phyloP scores from a whole-genome alignment of 768 basidiomycete species.

The Daedaleopsis nitida region DNA sequence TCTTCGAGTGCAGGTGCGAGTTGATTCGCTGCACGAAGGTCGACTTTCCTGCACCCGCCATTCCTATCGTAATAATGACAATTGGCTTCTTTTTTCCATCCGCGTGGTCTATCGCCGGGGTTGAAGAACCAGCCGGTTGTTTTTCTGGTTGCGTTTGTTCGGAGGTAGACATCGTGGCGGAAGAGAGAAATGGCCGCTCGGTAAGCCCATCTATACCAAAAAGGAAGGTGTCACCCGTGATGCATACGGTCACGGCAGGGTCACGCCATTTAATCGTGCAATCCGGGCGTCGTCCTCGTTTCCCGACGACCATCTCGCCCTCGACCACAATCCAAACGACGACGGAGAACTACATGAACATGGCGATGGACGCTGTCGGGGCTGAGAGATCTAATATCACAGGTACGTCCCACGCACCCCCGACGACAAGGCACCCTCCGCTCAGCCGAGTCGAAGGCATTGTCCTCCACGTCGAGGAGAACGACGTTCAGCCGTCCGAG shows the following conservation, averaged over 20 bases:
- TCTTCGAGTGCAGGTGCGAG: slow-evolving; percentile 77
- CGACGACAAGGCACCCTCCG: not conserved
- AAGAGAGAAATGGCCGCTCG: not conserved
- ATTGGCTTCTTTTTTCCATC: slow-evolving; percentile 60
- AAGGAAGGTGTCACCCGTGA: slow-evolving; percentile 14
- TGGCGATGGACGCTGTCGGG: not conserved
- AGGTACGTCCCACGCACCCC: slow-evolving; percentile 8
- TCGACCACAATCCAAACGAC: not conserved
- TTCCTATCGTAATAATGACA: slow-evolving; percentile 89
- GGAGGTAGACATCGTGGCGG: not conserved
- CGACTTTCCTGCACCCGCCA: slow-evolving; percentile 98
- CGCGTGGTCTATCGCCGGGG: not conserved
- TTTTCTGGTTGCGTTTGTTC: slow-evolving; percentile 4
- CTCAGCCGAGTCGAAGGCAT: slow-evolving; percentile 47
- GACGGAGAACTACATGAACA: not conserved
- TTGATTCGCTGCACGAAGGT: slow-evolving; percentile 96
- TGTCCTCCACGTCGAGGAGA: slow-evolving; percentile 57
- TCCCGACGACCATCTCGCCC: slow-evolving; percentile 7
- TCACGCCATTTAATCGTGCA: slow-evolving; percentile 6
- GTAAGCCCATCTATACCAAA: not conserved
- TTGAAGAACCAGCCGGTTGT: not conserved
- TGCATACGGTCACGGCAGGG: slow-evolving; percentile 7
- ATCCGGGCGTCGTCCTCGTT: slow-evolving; percentile 11
- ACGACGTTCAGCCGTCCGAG: slow-evolving; percentile 46
- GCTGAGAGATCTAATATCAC: slow-evolving; percentile 2